Percentiles rank a stretch among this genome's conserved stretches.
These are phyloP conservation scores for Pugionium cornutum DNA, from an alignment of 345 rosid species.

Conservation along the genomic window DNA sequence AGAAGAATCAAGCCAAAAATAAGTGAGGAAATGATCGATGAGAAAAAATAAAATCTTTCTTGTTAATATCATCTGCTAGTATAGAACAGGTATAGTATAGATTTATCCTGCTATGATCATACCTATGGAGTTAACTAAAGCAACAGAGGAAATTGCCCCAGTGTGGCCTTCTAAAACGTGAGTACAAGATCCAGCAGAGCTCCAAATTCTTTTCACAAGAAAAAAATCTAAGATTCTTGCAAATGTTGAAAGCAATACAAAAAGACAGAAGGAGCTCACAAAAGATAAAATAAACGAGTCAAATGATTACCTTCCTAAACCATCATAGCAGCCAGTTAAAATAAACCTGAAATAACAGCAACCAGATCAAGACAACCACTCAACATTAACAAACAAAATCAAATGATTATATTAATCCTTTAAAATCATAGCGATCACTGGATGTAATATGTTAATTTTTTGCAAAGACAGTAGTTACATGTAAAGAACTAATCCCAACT, in stretches of 20 bases:
- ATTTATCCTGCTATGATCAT: conserved; percentile 24
- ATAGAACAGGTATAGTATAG: not conserved
- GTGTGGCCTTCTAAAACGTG: conserved; percentile 84
- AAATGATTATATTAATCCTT: not conserved
- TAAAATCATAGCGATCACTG: conserved; percentile 2
- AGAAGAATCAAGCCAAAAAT: not conserved
- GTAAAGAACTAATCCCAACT: not conserved
- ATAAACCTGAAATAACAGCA: conserved; percentile 66
- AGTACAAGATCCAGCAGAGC: conserved; percentile 66
- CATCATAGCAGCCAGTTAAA: conserved; percentile 86
- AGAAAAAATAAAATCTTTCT: conserved; percentile 1
- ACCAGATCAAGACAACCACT: conserved; percentile 4
- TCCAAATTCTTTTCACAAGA: conserved; percentile 63
- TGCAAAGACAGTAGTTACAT: not conserved
- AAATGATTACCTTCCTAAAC: conserved; percentile 64
- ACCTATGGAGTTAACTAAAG: conserved; percentile 60
- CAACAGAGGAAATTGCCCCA: conserved; percentile 72
- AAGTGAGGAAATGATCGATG: not conserved
- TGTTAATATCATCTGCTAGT: not conserved
- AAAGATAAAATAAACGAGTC: not conserved
- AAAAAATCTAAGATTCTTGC: conserved; percentile 18
- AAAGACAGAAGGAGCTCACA: not conserved
- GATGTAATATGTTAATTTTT: not conserved
- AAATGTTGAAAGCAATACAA: conserved; percentile 18
- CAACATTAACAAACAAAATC: not conserved